Base-by-base conservation (phyloP, 2,329 filamentous ascomycete species). In the Thermothelomyces thermophilus region DNA sequence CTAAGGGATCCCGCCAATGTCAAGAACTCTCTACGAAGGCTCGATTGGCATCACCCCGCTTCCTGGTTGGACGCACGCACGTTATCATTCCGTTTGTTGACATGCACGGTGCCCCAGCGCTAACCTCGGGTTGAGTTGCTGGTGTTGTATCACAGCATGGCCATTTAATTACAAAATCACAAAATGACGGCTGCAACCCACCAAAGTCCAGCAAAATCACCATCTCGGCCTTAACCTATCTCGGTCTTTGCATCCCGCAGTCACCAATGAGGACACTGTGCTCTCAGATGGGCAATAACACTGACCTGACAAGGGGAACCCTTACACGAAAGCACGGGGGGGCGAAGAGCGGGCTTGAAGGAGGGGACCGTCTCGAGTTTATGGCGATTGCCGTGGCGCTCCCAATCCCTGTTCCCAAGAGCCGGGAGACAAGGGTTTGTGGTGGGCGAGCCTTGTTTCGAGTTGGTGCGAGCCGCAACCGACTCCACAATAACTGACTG, bases 391-490 rank as follows among this genome's bases (percentile, higher is more conserved):
- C 41, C 41, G 45, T 48, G 24, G 20, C 19, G 14, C 5, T 9
- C n/a, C 43, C 46, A 39, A 24, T 45, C 26, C 26, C 8, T 11
- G 44, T 22, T 16, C 43, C 36, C n/a, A 31, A 44, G 36, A 35
- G 33, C 37, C 28, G 31, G 45, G 19, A 30, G 14, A 20, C 26
- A 9, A 41, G 40, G 43, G 43, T 17, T 16, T 13, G 41, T 36
- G 35, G 28, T 43, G 35, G 43, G 26, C 39, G 43, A 31, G 28
- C 30, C 41, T 17, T 37, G 48, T 44, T 55, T 52, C 46, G 41
- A 41, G 22, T 48, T 52, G 46, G 53, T 37, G 45, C 28, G 34
- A 50, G 42, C 49, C 46, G 46, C 49, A 36, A 47, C 39, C 41
- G 17, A 35, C 50, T 41, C 46, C 45, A 47, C 43, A 33, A 7